Evolutionary conservation across 163 green algal species (phyloP), one percentile per base, ranked within the genome.

Genomic region (Volvox carteri): DNA sequence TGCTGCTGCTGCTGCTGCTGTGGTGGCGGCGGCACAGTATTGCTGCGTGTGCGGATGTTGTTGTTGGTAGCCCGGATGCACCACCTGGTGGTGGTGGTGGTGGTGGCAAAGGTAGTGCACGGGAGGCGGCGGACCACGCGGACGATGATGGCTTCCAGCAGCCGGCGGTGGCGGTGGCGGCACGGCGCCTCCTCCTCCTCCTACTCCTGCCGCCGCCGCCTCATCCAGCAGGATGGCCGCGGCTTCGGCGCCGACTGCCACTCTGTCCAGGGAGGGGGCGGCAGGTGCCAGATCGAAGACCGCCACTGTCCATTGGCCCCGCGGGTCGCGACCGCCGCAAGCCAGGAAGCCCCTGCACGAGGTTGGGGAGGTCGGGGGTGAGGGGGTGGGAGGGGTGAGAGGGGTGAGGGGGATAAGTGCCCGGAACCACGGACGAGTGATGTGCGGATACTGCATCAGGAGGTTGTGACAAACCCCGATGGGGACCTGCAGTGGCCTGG

Each of bases 211-310:
- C 25, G 4, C 39, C 5, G 19, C 11, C 28, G 44, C 35, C 2
- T 28, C 37, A 25, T 78, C 80, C 67, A 88, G 48, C 67, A 88
- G 48, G 2, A 88, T 46, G 35, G 81, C 33, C 1, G 19, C 9
- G 35, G 67, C 81, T 30, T 48, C 72, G 28, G 52, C 11, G 5
- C 84, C 84, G 7, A 23, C 41, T 0, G 52, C 41, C 21, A 89
- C n/a, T 25, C 84, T 50, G 84, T 89, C 84, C 70, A 89, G 81
- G 81, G 81, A 46, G 81, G 81, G 70, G 3, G n/a, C 50, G 0
- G 39, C 25, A 5, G 84, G 21, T 16, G 65, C 19, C 25, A 89
- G 39, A 52, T 89, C 84, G 39, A 68, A 89, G 12, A 89, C 84
- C 8, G 70, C 70, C 16, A 84, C 84, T 19, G 35, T 60, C 60